A percentile compares a stretch with the other conserved stretches of the same genome.
These are phyloP conservation scores for Candida stauntonica DNA, from an alignment of 805 yeast genomes.

Conservation along the genomic window DNA sequence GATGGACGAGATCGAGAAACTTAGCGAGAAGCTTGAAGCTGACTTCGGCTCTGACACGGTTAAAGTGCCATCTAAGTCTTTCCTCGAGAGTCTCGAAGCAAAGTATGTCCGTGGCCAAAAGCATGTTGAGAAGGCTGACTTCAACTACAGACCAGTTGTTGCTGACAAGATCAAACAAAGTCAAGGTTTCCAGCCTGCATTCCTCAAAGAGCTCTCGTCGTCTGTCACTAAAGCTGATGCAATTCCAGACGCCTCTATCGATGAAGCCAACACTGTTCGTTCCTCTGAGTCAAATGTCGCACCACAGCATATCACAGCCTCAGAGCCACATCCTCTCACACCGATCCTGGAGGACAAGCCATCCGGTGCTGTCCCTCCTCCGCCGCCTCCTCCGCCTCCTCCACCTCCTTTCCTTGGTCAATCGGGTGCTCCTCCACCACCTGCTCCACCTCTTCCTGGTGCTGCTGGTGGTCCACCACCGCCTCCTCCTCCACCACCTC, in stretches of 20 bases:
- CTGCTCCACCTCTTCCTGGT: constrained; percentile 14
- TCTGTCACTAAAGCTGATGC: constrained; percentile 41
- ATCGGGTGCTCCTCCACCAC: constrained; percentile 28
- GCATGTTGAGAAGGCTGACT: constrained; percentile 20
- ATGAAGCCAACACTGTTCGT: neutral
- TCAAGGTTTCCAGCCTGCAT: constrained; percentile 40
- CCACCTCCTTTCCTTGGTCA: constrained; percentile 29
- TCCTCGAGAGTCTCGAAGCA: constrained; percentile 35
- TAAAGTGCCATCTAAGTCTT: constrained; percentile 20
- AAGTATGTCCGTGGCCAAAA: constrained; percentile 44
- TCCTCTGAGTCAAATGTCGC: constrained; percentile 10
- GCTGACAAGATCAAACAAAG: constrained; percentile 31
- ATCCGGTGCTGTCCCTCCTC: constrained; percentile 28
- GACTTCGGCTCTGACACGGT: constrained; percentile 8
- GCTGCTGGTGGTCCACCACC: constrained; percentile 13
- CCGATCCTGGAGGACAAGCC: constrained; percentile 31
- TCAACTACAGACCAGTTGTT: constrained; percentile 20
- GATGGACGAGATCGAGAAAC: constrained; percentile 27
- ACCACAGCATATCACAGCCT: constrained; percentile 4
- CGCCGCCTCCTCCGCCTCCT: constrained; percentile 31
- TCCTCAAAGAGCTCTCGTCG: constrained; percentile 48
- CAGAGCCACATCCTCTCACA: constrained; percentile 12
- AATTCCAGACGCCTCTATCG: constrained; percentile 8
- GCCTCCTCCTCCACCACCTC: constrained; percentile 15
- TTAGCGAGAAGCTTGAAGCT: constrained; percentile 21